Conservation (phyloP, 495 filamentous ascomycete species). For the Bryoglossum gracile region DNA sequence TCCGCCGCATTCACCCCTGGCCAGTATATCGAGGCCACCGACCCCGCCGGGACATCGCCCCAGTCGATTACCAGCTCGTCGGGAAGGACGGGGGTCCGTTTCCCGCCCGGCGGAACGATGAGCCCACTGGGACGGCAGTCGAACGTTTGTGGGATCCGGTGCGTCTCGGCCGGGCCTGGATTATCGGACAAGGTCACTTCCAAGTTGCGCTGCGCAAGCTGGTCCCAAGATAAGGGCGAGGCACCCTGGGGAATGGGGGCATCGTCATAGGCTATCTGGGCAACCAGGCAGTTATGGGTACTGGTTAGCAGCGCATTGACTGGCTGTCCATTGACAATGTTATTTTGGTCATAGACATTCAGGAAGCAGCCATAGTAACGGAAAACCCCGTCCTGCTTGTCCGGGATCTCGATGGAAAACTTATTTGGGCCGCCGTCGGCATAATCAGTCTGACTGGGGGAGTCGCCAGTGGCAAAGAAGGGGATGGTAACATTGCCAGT, state of each 20-base stretch:
- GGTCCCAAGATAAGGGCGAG: neutral
- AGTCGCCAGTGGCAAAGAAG: constrained; percentile 1
- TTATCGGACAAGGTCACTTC: neutral
- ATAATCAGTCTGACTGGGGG: neutral
- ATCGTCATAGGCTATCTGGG: neutral
- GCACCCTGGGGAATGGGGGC: neutral
- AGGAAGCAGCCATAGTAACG: constrained; percentile 1
- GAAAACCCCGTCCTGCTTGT: neutral
- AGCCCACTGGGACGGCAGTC: neutral
- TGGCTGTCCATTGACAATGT: too few species aligned
- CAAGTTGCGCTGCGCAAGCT: neutral
- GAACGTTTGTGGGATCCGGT: neutral
- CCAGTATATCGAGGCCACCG: neutral
- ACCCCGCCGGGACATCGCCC: neutral
- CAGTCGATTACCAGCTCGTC: constrained; percentile 6
- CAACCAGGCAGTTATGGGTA: neutral
- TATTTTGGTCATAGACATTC: neutral
- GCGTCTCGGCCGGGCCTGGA: neutral
- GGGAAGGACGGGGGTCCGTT: too few species aligned
- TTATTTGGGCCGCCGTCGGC: neutral
- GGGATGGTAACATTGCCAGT: neutral
- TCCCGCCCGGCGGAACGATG: too few species aligned
- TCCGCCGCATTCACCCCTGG: neutral
- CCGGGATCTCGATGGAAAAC: neutral
- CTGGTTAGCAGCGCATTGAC: neutral